Conservation (phyloP, 345 rosid genomes). For the Hibiscus tridactylites region DNA sequence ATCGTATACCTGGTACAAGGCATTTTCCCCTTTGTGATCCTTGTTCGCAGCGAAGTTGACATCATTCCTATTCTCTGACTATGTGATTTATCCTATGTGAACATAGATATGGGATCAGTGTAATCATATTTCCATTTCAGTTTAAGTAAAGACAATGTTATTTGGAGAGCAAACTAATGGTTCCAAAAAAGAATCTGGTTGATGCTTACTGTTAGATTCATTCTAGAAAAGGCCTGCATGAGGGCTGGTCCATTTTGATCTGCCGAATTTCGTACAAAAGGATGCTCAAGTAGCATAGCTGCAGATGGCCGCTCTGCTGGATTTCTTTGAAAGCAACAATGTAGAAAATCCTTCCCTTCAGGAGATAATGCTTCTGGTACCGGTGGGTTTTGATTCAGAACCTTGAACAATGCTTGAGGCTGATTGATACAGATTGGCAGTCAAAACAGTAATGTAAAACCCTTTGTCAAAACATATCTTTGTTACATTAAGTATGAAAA, state of each 20-base stretch:
- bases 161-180: background rate
- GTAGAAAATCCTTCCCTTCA: slow-evolving; percentile 58
- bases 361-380: slow-evolving; percentile 52
- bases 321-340: slow-evolving; percentile 44
- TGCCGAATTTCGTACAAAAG: slow-evolving; percentile 36
- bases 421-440: slow-evolving; percentile 19
- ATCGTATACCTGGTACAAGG: slow-evolving; percentile 19
- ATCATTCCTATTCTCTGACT: slow-evolving; percentile 11
- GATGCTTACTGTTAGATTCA: slow-evolving; percentile 21
- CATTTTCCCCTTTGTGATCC: slow-evolving; percentile 12
- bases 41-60: slow-evolving; percentile 7
- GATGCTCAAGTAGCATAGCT: slow-evolving; percentile 40
- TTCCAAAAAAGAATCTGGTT: slow-evolving; percentile 1
- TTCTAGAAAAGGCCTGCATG: slow-evolving; percentile 16
- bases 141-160: background rate
- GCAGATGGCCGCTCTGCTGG: slow-evolving; percentile 60
- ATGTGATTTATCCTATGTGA: slow-evolving; percentile 28
- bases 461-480: background rate
- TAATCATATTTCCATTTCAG: background rate
- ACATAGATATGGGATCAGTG: background rate
- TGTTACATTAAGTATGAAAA: background rate
- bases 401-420: slow-evolving; percentile 70
- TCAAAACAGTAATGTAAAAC: background rate
- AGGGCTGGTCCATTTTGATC: slow-evolving; percentile 22
- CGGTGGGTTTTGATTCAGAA: slow-evolving; percentile 36